Conservation (phyloP, 441 rosid species). For the Corymbia citriodora region DNA sequence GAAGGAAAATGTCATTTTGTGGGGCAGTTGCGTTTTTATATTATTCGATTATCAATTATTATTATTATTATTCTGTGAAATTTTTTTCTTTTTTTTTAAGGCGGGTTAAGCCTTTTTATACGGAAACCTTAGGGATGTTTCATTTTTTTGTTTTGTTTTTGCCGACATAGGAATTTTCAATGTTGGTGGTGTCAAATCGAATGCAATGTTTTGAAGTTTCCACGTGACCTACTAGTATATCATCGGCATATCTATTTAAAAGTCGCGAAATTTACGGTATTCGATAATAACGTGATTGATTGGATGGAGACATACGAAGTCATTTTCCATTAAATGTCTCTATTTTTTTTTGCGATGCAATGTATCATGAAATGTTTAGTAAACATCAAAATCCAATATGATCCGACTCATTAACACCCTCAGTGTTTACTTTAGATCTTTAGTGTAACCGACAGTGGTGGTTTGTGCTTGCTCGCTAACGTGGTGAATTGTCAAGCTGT, state of each 20-base stretch:
- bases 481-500: accelerated
- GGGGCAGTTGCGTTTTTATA: not conserved
- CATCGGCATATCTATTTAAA: not conserved
- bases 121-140: not conserved
- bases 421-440: too few relatives aligned
- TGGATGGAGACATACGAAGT: not conserved
- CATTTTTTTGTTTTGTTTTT: not conserved
- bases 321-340: not conserved
- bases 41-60: not conserved
- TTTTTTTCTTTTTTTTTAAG: not conserved
- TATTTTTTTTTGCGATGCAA: not conserved
- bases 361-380: too few relatives aligned
- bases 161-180: not conserved
- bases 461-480: accelerated
- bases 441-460: too few relatives aligned
- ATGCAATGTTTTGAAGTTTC: not conserved
- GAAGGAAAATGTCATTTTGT: not conserved
- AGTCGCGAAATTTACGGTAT: not conserved
- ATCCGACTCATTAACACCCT: too few relatives aligned
- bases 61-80: not conserved
- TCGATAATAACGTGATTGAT: not conserved
- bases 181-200: not conserved
- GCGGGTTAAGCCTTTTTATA: not conserved
- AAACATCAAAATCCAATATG: too few relatives aligned
- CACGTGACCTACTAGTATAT: not conserved